Evolutionary conservation across 1,139 yeast genomes (phyloP).

Genomic region (Hyphopichia khmerensis): DNA sequence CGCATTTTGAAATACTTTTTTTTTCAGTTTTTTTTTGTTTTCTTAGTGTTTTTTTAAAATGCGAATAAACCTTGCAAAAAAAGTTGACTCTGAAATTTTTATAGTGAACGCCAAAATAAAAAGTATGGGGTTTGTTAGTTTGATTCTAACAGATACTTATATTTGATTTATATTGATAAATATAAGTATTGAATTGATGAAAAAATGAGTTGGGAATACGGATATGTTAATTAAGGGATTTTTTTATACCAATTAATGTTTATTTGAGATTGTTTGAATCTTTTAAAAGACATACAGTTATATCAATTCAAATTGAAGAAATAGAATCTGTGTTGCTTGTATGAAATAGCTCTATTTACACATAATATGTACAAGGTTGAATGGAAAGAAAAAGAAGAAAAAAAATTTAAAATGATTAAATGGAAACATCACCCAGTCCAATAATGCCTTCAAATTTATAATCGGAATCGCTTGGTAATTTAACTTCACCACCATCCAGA

Average conservation of each 20-base stretch:
- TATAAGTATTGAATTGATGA: not conserved
- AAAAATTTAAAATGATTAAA: too few species aligned
- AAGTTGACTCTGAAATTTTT: not conserved
- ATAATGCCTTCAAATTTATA: conserved; percentile 48
- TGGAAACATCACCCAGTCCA: conserved; percentile 56
- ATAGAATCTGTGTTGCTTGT: not conserved
- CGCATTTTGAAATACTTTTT: not conserved
- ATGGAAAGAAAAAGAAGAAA: too few species aligned
- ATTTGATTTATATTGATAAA: too few species aligned
- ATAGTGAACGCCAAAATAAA: too few species aligned
- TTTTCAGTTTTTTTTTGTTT: not conserved
- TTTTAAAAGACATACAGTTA: not conserved
- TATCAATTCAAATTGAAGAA: not conserved
- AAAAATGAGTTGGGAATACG: too few species aligned
- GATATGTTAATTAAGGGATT: too few species aligned
- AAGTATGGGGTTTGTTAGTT: conserved; percentile 1
- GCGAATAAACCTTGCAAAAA: not conserved
- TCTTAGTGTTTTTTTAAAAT: not conserved
- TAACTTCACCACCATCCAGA: conserved; percentile 36
- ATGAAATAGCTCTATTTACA: conserved; percentile 1
- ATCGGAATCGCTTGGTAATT: conserved; percentile 59
- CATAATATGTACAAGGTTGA: conserved; percentile 1
- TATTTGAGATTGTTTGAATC: too few species aligned
- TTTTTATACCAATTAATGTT: too few species aligned
- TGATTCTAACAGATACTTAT: too few species aligned